These are phyloP conservation scores for Salix purpurea DNA, from an alignment of 345 rosid species.

Conservation along the genomic window DNA sequence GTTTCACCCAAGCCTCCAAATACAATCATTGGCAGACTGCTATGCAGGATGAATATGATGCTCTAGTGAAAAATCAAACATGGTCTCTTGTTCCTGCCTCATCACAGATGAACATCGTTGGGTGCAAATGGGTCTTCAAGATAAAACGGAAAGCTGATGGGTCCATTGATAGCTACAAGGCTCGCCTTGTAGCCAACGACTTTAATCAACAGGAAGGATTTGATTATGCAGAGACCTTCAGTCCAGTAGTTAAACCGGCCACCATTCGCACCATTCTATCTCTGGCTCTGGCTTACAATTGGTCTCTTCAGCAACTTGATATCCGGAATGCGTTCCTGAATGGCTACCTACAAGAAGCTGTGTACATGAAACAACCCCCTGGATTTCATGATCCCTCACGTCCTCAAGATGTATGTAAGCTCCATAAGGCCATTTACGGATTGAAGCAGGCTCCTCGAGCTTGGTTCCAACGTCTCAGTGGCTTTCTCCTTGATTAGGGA, in stretches of 20 bases:
- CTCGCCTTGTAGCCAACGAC: not conserved
- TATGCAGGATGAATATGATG: not conserved
- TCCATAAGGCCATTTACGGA: not conserved
- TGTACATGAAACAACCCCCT: not conserved
- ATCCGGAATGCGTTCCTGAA: not conserved
- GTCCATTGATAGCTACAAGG: not conserved
- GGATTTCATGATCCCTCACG: not conserved
- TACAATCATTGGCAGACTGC: not conserved
- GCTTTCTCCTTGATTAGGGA: too few species aligned
- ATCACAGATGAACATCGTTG: not conserved
- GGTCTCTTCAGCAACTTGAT: not conserved
- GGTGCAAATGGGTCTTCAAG: not conserved
- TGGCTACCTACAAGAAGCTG: too few species aligned
- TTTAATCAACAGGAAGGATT: not conserved
- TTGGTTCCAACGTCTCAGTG: not conserved
- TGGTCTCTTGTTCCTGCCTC: not conserved
- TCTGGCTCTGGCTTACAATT: fast-evolving
- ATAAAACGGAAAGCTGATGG: not conserved
- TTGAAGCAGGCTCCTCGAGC: not conserved
- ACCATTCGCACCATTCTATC: not conserved
- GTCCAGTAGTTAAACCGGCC: too few species aligned
- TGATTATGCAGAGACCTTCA: not conserved
- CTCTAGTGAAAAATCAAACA: not conserved
- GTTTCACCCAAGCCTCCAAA: not conserved
- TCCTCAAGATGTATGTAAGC: not conserved